Evolutionary conservation across 176 grass and related monocot species (phyloP).

Genomic region (Oryza meridionalis): DNA sequence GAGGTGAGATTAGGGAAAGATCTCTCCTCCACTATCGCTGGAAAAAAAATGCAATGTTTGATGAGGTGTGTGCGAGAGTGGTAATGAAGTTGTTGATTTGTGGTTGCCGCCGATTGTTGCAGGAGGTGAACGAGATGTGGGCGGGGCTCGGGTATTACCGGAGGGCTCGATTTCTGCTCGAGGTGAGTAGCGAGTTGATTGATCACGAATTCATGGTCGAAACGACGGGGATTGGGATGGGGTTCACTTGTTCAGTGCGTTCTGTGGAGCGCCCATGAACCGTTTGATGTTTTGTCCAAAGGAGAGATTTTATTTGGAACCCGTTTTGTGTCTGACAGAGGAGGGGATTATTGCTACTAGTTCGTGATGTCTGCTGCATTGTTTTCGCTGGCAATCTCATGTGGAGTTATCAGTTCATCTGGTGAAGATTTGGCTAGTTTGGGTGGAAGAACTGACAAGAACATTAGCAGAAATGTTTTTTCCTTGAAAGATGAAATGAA

Average conservation of each 20-base stretch:
- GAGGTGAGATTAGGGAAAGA: conserved; percentile 51
- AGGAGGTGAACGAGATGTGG: conserved; percentile 99
- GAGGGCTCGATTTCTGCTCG: conserved; percentile 92
- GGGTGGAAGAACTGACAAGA: background rate
- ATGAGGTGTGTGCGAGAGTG: background rate
- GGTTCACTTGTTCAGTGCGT: too few species aligned
- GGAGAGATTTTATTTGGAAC: conserved; percentile 12
- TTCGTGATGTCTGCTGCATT: background rate
- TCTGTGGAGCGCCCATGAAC: background rate
- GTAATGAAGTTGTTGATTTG: background rate
- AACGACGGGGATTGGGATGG: background rate
- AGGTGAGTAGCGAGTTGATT: conserved; percentile 48
- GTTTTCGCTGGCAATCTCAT: background rate
- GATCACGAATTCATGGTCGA: background rate
- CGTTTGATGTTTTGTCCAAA: conserved; percentile 39
- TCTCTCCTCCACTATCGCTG: background rate
- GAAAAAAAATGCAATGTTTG: background rate
- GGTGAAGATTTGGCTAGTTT: background rate
- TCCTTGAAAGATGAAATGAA: background rate
- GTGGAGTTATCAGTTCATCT: background rate
- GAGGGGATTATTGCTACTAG: background rate
- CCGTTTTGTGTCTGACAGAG: background rate
- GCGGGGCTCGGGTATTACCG: conserved; percentile 93
- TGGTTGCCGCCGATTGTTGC: conserved; percentile 26
- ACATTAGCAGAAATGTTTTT: background rate